Percentiles rank a stretch among this genome's conserved stretches.
Conservation (phyloP, 768 basidiomycete species). For the Serendipita sp. region DNA sequence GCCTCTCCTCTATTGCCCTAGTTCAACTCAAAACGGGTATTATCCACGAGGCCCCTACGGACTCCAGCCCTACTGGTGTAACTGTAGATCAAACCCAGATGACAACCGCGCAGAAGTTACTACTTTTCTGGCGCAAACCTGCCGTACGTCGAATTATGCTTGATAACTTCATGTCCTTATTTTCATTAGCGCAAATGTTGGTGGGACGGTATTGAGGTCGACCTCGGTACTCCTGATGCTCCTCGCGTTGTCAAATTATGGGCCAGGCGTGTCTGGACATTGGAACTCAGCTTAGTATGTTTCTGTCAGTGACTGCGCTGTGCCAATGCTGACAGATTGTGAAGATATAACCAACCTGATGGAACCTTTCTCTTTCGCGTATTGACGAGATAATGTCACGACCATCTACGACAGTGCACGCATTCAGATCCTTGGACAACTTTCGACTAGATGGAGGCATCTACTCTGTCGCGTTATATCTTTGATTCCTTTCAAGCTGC, state of each 20-base stretch:
- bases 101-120: slow-evolving; percentile 91
- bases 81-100: slow-evolving; percentile 85
- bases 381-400: background rate
- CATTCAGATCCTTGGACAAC: background rate
- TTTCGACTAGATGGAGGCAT: background rate
- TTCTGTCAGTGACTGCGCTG: background rate
- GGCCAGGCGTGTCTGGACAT: slow-evolving; percentile 95
- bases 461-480: background rate
- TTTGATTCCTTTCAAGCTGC: background rate
- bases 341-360: slow-evolving; percentile 6
- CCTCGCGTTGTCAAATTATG: slow-evolving; percentile 68
- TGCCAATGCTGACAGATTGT: background rate
- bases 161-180: background rate
- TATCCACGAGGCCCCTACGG: slow-evolving; percentile 35
- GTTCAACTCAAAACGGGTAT: slow-evolving; percentile 97
- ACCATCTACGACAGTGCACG: background rate
- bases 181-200: slow-evolving; percentile 82
- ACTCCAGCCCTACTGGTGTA: slow-evolving; percentile 38
- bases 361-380: background rate
- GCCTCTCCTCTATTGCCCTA: slow-evolving; percentile 95
- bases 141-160: slow-evolving; percentile 49
- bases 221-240: slow-evolving; percentile 40
- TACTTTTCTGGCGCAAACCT: slow-evolving; percentile 97
- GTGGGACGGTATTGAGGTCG: slow-evolving; percentile 96
- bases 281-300: slow-evolving; percentile 83